Conservation (phyloP, 2,329 filamentous ascomycete species). For the Aspergillus transmontanensis region DNA sequence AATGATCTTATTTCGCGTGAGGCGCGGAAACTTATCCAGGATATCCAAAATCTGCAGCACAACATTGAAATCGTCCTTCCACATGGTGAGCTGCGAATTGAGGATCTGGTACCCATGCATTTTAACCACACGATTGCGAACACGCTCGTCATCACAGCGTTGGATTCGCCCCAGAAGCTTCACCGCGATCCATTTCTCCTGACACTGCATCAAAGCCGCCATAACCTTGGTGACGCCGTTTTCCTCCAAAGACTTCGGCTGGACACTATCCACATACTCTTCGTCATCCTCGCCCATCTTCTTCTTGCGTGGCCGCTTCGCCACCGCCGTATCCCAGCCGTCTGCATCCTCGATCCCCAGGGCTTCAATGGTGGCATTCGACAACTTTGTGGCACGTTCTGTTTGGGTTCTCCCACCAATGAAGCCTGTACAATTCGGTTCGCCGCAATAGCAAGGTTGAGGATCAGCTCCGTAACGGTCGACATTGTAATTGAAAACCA, state of each 20-base stretch:
- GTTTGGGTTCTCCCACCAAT: conserved; percentile 98
- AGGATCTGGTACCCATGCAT: conserved; percentile 98
- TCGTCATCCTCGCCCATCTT: conserved; percentile 89
- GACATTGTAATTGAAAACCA: conserved; percentile 99
- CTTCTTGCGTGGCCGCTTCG: conserved; percentile 91
- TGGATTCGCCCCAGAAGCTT: conserved; percentile 91
- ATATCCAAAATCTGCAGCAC: conserved; percentile 88
- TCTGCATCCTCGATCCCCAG: conserved; percentile 92
- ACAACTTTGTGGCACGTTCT: conserved; percentile 88
- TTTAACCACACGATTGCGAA: conserved; percentile 84
- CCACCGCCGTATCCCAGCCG: conserved; percentile 85
- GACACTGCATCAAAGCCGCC: conserved; percentile 95
- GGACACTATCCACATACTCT: conserved; percentile 89
- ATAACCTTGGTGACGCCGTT: conserved; percentile 90
- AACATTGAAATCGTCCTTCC: conserved; percentile 86
- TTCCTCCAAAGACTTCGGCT: conserved; percentile 77
- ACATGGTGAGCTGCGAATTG: conserved; percentile 81
- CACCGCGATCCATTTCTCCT: conserved; percentile 98
- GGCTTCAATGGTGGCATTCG: conserved; percentile 86
- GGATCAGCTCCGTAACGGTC: conserved; percentile 96
- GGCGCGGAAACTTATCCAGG: conserved; percentile 80
- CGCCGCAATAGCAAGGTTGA: conserved; percentile 94
- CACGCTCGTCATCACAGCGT: conserved; percentile 79
- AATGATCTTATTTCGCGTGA: conserved; percentile 95
- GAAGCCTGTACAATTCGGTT: conserved; percentile 91